These are phyloP conservation scores for Mycena belliarum DNA, from an alignment of 768 basidiomycete genomes.

Conservation along the genomic window DNA sequence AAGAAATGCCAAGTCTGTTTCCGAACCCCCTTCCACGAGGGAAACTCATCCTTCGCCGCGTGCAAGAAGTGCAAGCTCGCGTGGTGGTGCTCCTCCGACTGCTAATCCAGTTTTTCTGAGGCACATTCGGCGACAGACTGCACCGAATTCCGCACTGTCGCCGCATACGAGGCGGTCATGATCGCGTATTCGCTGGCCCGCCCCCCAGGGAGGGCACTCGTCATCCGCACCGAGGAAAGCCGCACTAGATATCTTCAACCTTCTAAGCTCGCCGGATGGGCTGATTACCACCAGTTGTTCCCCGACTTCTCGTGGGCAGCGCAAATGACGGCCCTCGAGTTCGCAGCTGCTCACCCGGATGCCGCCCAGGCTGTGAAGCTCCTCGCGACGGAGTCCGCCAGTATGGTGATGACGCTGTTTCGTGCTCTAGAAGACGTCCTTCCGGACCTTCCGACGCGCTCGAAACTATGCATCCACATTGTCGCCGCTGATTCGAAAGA, in stretches of 20 bases:
- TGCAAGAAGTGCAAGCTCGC: conserved; percentile 6
- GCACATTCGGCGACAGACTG: not conserved
- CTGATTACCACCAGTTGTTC: not conserved
- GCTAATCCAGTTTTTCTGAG: not conserved
- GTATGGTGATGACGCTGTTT: conserved; percentile 1
- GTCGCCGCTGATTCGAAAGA: conserved; percentile 3
- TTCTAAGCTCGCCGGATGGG: conserved; percentile 6
- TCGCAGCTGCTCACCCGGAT: not conserved
- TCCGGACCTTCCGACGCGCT: conserved; percentile 5
- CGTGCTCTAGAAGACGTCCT: not conserved
- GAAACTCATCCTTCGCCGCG: not conserved
- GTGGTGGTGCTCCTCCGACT: conserved; percentile 12
- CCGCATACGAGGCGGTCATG: not conserved
- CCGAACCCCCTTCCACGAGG: conserved; percentile 11
- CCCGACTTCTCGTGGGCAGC: not conserved
- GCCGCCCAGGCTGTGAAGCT: not conserved
- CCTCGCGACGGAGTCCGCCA: not conserved
- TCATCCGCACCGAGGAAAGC: not conserved
- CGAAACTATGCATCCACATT: conserved; percentile 11
- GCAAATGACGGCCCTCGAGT: not conserved
- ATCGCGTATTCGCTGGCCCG: not conserved
- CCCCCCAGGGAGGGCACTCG: not conserved
- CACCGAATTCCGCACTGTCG: not conserved
- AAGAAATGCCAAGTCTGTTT: conserved; percentile 17
- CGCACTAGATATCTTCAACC: not conserved